Base-by-base conservation (phyloP, 768 basidiomycete genomes). In the Galerina marginata region DNA sequence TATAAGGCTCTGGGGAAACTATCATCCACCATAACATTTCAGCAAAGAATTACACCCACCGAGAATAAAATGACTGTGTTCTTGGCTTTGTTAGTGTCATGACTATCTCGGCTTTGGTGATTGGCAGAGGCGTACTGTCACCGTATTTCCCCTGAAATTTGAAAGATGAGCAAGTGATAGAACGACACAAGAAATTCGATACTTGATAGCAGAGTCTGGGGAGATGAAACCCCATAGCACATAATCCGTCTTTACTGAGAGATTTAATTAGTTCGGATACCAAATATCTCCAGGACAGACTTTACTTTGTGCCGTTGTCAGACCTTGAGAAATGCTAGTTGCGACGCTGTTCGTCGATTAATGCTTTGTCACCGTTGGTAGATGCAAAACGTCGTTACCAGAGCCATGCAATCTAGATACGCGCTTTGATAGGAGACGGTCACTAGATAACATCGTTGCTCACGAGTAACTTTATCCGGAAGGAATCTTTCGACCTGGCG, bases 171-270 rank as follows among this genome's bases (percentile, higher is more conserved):
- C 26, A 40, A 16, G 12, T 20, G 9, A n/a, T 37, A 15, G 14
- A 51, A 23, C 5, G 3, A 5, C 12, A 25, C 10, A 3, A 4
- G 9, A 2, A 20, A 12, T 26, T 6, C n/a, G 9, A 6, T 42
- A 58, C 50, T 15, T 46, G n/a, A 20, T 12, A 9, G 25, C 6
- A 25, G 43, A 25, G 11, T 59, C 58, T 47, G 58, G n/a, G 7
- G 36, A 15, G 12, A 59, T 46, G 33, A 59, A 59, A 2, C 39
- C 51, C 50, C 50, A 59, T 12, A 44, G 20, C 11, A 53, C 44
- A 53, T 59, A 59, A 10, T 59, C 43, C 20, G 20, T 45, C 25
- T 52, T 59, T 12, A 59, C 58, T 59, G 23, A 15, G n/a, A 6
- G 12, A 6, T 14, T 16, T 29, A 36, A 33, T 33, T 23, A 14